Percentiles rank a stretch among this genome's conserved stretches.
These are phyloP conservation scores for Fulvia fulva DNA, from an alignment of 2,329 filamentous ascomycete genomes.

Conservation along the genomic window DNA sequence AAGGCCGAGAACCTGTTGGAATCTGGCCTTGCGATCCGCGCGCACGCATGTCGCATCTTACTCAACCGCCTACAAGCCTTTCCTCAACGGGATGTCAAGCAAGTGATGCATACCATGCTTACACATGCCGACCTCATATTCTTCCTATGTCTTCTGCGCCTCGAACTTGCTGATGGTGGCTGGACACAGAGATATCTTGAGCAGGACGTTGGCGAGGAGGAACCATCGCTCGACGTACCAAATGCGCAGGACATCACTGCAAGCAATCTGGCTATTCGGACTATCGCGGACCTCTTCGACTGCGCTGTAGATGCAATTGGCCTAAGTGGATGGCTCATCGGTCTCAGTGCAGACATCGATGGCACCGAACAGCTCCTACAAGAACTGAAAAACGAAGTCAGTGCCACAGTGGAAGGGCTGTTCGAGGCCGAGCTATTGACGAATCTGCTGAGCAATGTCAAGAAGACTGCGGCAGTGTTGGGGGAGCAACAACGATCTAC, in stretches of 20 bases:
- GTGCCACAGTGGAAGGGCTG: conserved; percentile 53
- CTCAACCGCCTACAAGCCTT: conserved; percentile 67
- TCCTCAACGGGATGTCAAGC: conserved; percentile 56
- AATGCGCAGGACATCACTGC: conserved; percentile 48
- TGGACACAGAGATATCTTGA: conserved; percentile 73
- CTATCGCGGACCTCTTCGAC: conserved; percentile 68
- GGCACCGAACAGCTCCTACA: conserved; percentile 62
- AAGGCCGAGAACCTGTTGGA: conserved; percentile 65
- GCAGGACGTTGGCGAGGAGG: conserved; percentile 42
- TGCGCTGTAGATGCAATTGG: conserved; percentile 73
- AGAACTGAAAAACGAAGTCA: conserved; percentile 64
- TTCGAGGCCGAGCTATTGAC: conserved; percentile 1
- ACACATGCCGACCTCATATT: conserved; percentile 65
- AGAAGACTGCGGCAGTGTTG: background rate
- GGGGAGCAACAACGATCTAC: background rate
- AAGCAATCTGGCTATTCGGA: conserved; percentile 64
- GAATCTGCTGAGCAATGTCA: background rate
- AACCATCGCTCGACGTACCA: conserved; percentile 61
- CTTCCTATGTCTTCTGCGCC: conserved; percentile 67
- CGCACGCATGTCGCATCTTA: conserved; percentile 62
- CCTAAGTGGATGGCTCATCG: conserved; percentile 69
- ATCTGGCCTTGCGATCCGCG: conserved; percentile 59
- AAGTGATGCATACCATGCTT: conserved; percentile 60
- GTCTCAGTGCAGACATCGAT: conserved; percentile 48
- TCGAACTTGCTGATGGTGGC: conserved; percentile 68